A percentile compares a stretch with the other conserved stretches of the same genome.
These are phyloP conservation scores for Phytophthora fragariae DNA, from an alignment of 352 stramenopile species.

Conservation along the genomic window DNA sequence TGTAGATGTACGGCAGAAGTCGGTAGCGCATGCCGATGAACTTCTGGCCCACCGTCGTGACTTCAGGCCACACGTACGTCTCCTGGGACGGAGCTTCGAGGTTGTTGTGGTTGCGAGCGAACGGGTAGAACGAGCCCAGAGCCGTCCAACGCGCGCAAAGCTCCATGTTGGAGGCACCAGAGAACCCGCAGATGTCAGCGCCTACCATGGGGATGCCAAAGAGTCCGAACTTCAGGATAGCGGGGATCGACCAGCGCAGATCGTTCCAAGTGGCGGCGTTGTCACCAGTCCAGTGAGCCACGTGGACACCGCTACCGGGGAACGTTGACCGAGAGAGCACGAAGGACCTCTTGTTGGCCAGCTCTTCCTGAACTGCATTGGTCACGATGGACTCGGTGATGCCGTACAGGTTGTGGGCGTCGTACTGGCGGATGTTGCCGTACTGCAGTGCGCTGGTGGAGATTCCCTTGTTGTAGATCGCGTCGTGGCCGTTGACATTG, in stretches of 20 bases:
- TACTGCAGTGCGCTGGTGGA: conserved; percentile 66
- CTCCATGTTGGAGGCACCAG: conserved; percentile 60
- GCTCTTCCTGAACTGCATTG: conserved; percentile 52
- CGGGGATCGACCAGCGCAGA: conserved; percentile 69
- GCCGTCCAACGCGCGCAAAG: conserved; percentile 84
- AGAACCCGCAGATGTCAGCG: conserved; percentile 83
- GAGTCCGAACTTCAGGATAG: conserved; percentile 76
- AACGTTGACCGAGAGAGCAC: conserved; percentile 80
- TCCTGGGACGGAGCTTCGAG: conserved; percentile 58
- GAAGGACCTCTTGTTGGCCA: conserved; percentile 71
- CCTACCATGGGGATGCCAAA: conserved; percentile 88
- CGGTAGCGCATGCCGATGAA: conserved; percentile 78
- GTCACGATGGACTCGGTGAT: conserved; percentile 79
- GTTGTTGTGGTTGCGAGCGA: conserved; percentile 87
- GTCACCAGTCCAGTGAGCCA: conserved; percentile 83
- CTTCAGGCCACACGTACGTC: conserved; percentile 70
- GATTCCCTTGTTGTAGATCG: conserved; percentile 71
- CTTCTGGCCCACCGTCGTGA: conserved; percentile 54
- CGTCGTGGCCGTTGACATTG: conserved; percentile 48
- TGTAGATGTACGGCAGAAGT: conserved; percentile 86
- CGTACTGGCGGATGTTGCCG: conserved; percentile 67
- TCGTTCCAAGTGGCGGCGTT: conserved; percentile 85
- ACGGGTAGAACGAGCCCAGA: conserved; percentile 81
- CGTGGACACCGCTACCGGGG: conserved; percentile 62
- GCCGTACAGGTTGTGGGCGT: conserved; percentile 86